Evolutionary conservation across 2,329 filamentous ascomycete genomes (phyloP).

Genomic region (Ceratocystis smalleyi): DNA sequence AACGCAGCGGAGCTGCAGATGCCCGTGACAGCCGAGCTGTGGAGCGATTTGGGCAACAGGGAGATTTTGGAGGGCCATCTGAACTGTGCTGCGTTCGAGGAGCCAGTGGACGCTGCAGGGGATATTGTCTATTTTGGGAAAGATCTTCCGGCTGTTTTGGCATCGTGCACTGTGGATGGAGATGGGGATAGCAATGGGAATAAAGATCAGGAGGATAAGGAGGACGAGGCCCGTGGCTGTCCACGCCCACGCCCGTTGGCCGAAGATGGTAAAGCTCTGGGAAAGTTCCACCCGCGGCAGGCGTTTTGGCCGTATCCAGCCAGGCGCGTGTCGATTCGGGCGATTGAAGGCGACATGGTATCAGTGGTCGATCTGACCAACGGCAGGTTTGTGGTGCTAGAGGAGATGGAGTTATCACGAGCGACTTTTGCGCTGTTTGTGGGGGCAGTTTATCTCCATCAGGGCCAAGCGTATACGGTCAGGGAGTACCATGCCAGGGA

Average conservation of each 20-base stretch:
- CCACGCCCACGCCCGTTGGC: neutral
- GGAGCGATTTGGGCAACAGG: constrained; percentile 84
- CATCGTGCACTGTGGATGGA: neutral
- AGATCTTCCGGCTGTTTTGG: constrained; percentile 35
- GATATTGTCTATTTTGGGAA: constrained; percentile 68
- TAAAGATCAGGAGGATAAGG: too few species aligned
- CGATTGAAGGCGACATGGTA: constrained; percentile 80
- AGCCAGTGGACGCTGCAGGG: constrained; percentile 68
- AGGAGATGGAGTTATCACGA: constrained; percentile 91
- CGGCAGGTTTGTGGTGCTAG: constrained; percentile 67
- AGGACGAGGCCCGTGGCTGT: neutral
- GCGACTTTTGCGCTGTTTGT: constrained; percentile 94
- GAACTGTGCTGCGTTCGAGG: constrained; percentile 88
- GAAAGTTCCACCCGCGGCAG: constrained; percentile 81
- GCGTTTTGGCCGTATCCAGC: constrained; percentile 77
- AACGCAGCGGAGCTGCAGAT: constrained; percentile 90
- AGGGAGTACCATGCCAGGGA: constrained; percentile 71
- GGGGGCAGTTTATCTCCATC: constrained; percentile 90
- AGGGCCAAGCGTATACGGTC: constrained; percentile 84
- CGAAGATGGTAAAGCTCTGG: constrained; percentile 27
- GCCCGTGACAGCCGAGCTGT: constrained; percentile 73
- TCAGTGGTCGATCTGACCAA: constrained; percentile 82
- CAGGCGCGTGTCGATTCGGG: constrained; percentile 70
- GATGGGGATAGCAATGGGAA: too few species aligned
- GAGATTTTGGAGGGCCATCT: constrained; percentile 85